phyloP scores from a whole-genome alignment of 176 grass and related monocot genomes.

The Luzula sylvatica region DNA sequence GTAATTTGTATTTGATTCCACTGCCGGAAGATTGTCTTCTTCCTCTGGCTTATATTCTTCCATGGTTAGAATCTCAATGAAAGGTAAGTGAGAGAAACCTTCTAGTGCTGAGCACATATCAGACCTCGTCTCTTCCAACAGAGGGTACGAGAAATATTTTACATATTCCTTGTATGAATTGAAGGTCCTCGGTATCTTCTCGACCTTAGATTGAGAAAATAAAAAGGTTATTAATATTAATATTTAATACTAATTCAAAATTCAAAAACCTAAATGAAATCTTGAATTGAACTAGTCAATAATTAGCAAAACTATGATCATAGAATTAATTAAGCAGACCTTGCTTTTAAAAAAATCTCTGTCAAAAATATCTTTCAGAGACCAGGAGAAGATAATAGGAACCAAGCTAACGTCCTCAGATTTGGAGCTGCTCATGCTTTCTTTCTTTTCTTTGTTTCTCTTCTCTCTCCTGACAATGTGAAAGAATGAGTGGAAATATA shows the following conservation, averaged over 20 bases:
- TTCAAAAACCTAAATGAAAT: background rate
- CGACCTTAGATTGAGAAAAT: slow-evolving; percentile 19
- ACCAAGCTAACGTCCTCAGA: no score
- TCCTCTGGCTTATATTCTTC: no score
- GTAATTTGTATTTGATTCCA: no score
- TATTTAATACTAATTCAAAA: background rate
- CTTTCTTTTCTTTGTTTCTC: no score
- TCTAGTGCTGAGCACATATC: slow-evolving; percentile 44
- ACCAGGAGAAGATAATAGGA: slow-evolving; percentile 35
- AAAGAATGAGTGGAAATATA: no score
- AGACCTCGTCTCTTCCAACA: slow-evolving; percentile 45
- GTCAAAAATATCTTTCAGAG: slow-evolving; percentile 30
- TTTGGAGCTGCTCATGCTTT: no score
- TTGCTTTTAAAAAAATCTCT: slow-evolving; percentile 31
- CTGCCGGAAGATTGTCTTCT: no score
- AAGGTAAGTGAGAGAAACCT: slow-evolving; percentile 28
- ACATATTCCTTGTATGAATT: slow-evolving; percentile 31
- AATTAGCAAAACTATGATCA: no score
- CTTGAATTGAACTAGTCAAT: no score
- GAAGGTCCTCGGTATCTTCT: slow-evolving; percentile 37
- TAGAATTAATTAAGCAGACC: slow-evolving; percentile 11
- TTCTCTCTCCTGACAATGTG: no score
- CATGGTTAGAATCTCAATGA: background rate
- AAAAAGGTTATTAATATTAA: background rate
- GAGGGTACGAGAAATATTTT: slow-evolving; percentile 24